Evolutionary conservation across 164 flowering plant species (phyloP), one percentile per base, ranked within the genome.

Genomic region (Tinospora cordifolia): DNA sequence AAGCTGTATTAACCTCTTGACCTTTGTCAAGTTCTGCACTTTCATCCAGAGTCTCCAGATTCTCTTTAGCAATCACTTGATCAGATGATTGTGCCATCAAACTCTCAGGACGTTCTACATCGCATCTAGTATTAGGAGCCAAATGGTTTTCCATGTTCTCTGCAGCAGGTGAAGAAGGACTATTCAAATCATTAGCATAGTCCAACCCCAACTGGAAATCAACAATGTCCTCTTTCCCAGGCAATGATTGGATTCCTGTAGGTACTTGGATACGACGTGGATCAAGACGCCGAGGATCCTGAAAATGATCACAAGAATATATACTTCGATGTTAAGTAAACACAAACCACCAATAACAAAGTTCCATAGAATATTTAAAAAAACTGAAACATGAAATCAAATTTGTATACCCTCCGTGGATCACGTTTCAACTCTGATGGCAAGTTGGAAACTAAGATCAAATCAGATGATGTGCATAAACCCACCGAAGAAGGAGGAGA

Each of bases 221-320:
- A 74, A 47, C 62, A 21, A 70, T 38, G 46, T 85, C 89, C 74
- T 90, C 92, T 62, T 80, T 78, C 69, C 41, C n/a, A 63, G 83
- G 74, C 0, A 70, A 62, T 11, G 84, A 72, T 67, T 85, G 80
- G 36, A 66, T 70, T 66, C 77, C 90, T 75, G 60, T 74, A 65
- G 90, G 68, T 40, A 63, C 80, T 38, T 81, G 75, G 36, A 63
- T 72, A 72, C 93, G 90, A 69, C 99, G 83, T 11, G 99, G 99
- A 82, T 95, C 99, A 66, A 87, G 78, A 68, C 98, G 95, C 27
- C 98, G 98, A 44, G 94, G 98, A 83, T 92, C 99, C 99, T 95
- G 85, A 71, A 81, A 77, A 73, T 25, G 67, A 13, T 21, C 70
- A 58, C 3, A 70, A 34, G 30, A 65, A 21, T 25, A 41, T 67